Percentiles rank a stretch among this genome's conserved stretches.
phyloP scores from a whole-genome alignment of 1,139 yeast genomes.

The Torulaspora globosa region DNA sequence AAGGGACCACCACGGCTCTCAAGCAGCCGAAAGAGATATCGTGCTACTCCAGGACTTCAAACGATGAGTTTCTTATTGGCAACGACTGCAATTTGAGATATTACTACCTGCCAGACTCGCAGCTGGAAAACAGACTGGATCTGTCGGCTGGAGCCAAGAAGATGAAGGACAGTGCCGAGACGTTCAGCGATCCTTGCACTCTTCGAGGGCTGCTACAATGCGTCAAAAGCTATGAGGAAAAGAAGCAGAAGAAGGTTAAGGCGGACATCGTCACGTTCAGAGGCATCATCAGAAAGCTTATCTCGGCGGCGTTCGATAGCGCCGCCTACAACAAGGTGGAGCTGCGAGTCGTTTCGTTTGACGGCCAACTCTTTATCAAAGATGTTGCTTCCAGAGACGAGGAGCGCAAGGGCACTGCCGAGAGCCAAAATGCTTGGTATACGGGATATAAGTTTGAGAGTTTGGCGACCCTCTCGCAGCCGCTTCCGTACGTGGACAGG shows the following conservation, averaged over 20 bases:
- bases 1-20: conserved; percentile 31
- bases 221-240: conserved; percentile 51
- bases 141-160: conserved; percentile 59
- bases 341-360: conserved; percentile 60
- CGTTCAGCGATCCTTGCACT: conserved; percentile 36
- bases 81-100: conserved; percentile 56
- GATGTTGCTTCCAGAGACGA: conserved; percentile 44
- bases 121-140: conserved; percentile 50
- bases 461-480: conserved; percentile 67
- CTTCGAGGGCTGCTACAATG: conserved; percentile 57
- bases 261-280: conserved; percentile 78
- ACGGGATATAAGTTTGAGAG: conserved; percentile 86
- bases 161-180: conserved; percentile 45
- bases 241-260: conserved; percentile 45
- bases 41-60: conserved; percentile 29
- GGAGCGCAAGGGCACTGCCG: conserved; percentile 27
- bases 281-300: conserved; percentile 56
- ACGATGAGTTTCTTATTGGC: conserved; percentile 36
- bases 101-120: conserved; percentile 73
- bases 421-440: conserved; percentile 43
- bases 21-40: conserved; percentile 36
- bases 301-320: conserved; percentile 32
- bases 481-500: conserved; percentile 69
- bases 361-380: conserved; percentile 83
- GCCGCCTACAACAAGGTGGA: conserved; percentile 47